Percentiles rank a stretch among this genome's conserved stretches.
Conservation (phyloP, 2,329 filamentous ascomycete species). For the Ceratocystis huliohia region DNA sequence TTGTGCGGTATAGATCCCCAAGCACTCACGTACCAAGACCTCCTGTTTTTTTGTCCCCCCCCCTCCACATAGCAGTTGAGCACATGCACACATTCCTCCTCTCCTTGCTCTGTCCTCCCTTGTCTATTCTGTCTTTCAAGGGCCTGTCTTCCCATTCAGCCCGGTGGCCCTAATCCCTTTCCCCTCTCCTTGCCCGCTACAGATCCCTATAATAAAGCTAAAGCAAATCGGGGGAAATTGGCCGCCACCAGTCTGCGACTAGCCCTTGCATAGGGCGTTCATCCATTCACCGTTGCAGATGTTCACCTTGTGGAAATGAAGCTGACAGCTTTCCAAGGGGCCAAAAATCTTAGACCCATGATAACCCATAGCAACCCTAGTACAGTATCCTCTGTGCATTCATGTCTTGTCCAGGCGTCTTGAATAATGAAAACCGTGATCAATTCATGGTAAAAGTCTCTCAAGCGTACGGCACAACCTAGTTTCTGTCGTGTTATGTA, state of each 20-base stretch:
- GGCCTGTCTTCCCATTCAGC: background rate
- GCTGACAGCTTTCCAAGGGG: background rate
- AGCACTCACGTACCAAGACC: background rate
- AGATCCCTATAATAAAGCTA: constrained; percentile 3
- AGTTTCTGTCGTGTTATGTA: too few species aligned
- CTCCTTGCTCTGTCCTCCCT: background rate
- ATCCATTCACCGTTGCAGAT: background rate
- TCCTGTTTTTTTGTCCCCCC: background rate
- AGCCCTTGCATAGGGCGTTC: background rate
- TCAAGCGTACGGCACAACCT: too few species aligned
- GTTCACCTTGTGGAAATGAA: background rate
- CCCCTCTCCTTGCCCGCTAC: background rate
- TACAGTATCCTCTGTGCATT: too few species aligned
- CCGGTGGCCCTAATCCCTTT: background rate
- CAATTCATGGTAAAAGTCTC: too few species aligned
- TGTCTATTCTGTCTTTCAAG: background rate
- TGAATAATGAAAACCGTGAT: too few species aligned
- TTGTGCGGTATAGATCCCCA: background rate
- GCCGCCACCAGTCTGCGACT: background rate
- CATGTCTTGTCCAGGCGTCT: too few species aligned
- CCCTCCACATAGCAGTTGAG: background rate
- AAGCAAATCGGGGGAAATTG: background rate
- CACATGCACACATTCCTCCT: background rate
- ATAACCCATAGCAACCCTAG: background rate
- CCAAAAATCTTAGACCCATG: background rate